phyloP scores from a whole-genome alignment of 2,329 filamentous ascomycete genomes.

The Pseudocercospora ulei region DNA sequence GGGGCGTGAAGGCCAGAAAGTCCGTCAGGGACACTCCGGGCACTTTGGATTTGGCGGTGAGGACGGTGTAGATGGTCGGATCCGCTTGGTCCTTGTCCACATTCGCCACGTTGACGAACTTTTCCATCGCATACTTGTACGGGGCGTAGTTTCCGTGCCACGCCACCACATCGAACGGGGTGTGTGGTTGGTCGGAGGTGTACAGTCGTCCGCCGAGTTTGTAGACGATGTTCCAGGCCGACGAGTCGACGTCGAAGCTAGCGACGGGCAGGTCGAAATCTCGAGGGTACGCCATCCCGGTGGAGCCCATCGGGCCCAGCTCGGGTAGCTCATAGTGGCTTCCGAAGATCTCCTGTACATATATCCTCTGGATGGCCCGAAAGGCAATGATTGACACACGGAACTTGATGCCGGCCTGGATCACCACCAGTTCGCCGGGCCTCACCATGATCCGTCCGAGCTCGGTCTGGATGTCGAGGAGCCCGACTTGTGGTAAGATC shows the following conservation, averaged over 20 bases:
- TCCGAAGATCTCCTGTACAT: slow-evolving; percentile 57
- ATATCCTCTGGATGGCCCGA: slow-evolving; percentile 35
- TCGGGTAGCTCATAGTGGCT: slow-evolving; percentile 55
- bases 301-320: slow-evolving; percentile 54
- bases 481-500: slow-evolving; percentile 54
- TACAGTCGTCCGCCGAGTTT: slow-evolving; percentile 54
- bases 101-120: slow-evolving; percentile 47
- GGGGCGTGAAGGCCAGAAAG: slow-evolving; percentile 60
- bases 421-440: slow-evolving; percentile 54
- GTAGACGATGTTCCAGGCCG: slow-evolving; percentile 48
- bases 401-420: slow-evolving; percentile 56
- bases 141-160: slow-evolving; percentile 58
- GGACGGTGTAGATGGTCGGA: slow-evolving; percentile 55
- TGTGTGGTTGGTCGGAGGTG: slow-evolving; percentile 51
- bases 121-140: slow-evolving; percentile 49
- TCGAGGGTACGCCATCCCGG: slow-evolving; percentile 53
- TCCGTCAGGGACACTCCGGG: slow-evolving; percentile 51
- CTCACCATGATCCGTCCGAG: slow-evolving; percentile 53
- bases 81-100: slow-evolving; percentile 54
- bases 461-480: slow-evolving; percentile 57
- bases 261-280: slow-evolving; percentile 56
- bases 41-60: slow-evolving; percentile 49
- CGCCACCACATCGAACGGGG: slow-evolving; percentile 58
- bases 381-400: slow-evolving; percentile 39
- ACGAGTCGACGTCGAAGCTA: slow-evolving; percentile 44